These are phyloP conservation scores for Suillus clintonianus DNA, from an alignment of 768 basidiomycete species.

Conservation along the genomic window DNA sequence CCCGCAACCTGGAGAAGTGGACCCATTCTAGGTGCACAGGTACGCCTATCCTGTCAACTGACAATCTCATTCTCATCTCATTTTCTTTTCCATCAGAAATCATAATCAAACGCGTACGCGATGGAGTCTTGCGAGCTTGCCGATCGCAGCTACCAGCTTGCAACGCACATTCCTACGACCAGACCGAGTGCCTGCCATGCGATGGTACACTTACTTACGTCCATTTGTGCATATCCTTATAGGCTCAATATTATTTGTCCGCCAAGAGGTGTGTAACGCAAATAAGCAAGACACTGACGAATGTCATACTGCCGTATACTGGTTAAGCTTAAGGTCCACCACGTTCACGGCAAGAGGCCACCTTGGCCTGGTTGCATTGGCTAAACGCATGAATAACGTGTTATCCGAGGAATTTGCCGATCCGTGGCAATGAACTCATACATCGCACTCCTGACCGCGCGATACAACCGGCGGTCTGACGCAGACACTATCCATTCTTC, in stretches of 20 bases:
- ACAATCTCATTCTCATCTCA: neutral
- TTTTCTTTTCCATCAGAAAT: neutral
- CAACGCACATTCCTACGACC: neutral
- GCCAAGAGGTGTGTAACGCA: neutral
- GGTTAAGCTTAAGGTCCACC: neutral
- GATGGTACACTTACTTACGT: neutral
- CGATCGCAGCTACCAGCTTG: neutral
- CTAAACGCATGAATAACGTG: neutral
- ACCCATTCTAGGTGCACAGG: slow-evolving; percentile 1
- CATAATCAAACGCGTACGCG: neutral
- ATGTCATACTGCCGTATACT: neutral
- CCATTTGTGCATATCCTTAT: neutral
- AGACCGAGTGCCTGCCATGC: neutral
- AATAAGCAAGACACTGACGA: neutral
- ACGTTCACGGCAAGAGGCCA: neutral
- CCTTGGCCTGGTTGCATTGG: neutral
- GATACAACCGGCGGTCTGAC: neutral
- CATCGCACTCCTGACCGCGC: neutral
- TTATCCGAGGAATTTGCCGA: neutral
- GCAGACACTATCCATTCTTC: neutral
- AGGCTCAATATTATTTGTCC: neutral
- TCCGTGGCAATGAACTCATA: neutral
- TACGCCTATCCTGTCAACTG: neutral
- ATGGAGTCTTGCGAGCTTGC: neutral
- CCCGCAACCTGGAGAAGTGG: neutral